A percentile compares a stretch with the other conserved stretches of the same genome.
Conservation (phyloP, 345 rosid genomes). For the Rhodamnia rubescens region DNA sequence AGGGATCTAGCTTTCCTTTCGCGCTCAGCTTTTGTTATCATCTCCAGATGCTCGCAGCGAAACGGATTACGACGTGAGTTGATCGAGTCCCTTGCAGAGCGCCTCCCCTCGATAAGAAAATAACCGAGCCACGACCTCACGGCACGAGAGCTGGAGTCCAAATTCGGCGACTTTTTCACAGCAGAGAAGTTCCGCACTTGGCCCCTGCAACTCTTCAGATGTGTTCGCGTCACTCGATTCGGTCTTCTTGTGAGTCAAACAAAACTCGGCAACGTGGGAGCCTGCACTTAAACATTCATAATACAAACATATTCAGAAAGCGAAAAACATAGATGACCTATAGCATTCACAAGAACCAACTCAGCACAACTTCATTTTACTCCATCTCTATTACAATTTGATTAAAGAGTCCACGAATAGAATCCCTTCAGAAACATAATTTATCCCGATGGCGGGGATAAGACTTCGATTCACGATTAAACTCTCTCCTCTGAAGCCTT, state of each 20-base stretch:
- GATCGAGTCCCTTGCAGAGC: neutral
- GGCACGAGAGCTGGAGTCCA: neutral
- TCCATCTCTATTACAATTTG: neutral
- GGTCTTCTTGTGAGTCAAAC: neutral
- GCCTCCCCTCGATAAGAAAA: neutral
- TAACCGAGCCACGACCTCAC: neutral
- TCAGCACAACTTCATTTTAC: neutral
- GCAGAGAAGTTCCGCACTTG: neutral
- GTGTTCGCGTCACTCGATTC: neutral
- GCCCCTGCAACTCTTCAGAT: neutral
- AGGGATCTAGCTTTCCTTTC: neutral
- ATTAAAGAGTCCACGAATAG: neutral
- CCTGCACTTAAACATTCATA: neutral
- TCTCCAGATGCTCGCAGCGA: neutral
- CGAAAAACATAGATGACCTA: neutral
- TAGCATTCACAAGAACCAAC: neutral
- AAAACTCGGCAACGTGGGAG: neutral
- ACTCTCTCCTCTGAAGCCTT: neutral
- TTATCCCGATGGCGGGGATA: neutral
- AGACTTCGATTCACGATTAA: neutral
- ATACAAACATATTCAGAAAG: neutral
- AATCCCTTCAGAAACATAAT: neutral
- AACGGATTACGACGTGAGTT: neutral
- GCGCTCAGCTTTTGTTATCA: neutral
- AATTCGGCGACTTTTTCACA: neutral